Base-by-base conservation (phyloP, 2,329 filamentous ascomycete genomes). In the Hypoxylon sp. region DNA sequence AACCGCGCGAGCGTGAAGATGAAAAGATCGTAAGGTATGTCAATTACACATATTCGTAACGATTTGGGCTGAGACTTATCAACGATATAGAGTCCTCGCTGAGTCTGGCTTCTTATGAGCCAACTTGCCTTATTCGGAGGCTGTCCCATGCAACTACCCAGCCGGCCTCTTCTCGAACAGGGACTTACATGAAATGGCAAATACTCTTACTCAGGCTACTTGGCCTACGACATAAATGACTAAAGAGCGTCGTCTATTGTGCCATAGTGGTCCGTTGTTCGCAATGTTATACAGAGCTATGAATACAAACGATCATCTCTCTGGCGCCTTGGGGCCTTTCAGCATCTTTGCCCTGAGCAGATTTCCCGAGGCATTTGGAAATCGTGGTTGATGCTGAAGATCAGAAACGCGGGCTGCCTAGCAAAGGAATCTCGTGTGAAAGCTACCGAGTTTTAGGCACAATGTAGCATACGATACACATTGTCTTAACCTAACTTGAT, bases 21-120 rank as follows among this genome's bases (percentile, higher is more conserved):
- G 96, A 99, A 83, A 98, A 98, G 86, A 98, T 99, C 85, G 95
- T 97, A 78, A 96, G 96, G 94, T 97, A 90, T 75, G 88, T 85
- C 70, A 55, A 52, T 21, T 8, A 19, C 12, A 51, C 19, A 32
- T 19, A 47, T 14, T 14, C 27, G 9, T n/a, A 19, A n/a, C 16
- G 4, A 43, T 25, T 30, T 46, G 43, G 12, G 12, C 51, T 62
- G 47, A 39, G 37, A 65, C 70, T 76, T 61, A 74, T 57, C 46
- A 54, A 62, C 69, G 69, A 55, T 69, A 73, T 76, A 88, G 86
- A 80, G 86, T 88, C 63, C 77, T 88, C 73, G 86, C 86, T 72
- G 86, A 88, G 77, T 88, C 86, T 68, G 86, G 86, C 71, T 88
- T 88, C 78, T 82, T 88, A 68, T 88, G 80, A 83, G 67, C 64